Evolutionary conservation across 2,329 filamentous ascomycete genomes (phyloP), one percentile per base, ranked within the genome.

Genomic region (Talaromyces sp.): DNA sequence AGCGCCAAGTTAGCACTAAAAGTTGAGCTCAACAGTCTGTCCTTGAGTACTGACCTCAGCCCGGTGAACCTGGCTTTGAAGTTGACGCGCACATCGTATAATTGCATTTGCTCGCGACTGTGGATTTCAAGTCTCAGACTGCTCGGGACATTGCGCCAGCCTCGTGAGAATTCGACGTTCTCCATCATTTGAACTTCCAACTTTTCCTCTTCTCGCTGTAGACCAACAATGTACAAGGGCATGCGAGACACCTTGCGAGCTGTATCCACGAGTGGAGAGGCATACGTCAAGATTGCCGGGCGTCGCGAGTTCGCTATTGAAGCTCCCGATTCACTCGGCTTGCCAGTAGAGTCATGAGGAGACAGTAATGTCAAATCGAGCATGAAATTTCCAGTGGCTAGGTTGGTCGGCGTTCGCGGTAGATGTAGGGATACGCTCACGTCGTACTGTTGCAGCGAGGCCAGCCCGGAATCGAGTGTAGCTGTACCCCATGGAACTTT

Each of bases 361-460:
- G 81, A 81, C 55, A 90, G 81, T 56, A 96, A 83, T 62, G 86
- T 83, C 17, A 96, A 78, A 53, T 90, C 88, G 19, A 97, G 79
- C 94, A 99, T 99, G 80, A 97, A 97, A 77, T 97, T 97, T 29
- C 94, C 94, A 14, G 84, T 83, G 2, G 83, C 83, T 24, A 89
- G 76, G 69, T 99, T 99, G 1, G 81, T 75, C 0, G 85, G 86
- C 2, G 91, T 94, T 46, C 88, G 86, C 19, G 94, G 94, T 64
- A 99, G 80, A 3, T 84, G 83, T 32, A 99, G 81, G 24, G 85
- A 80, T 1, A 97, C 81, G 5, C 84, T 82, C 48, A 99, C 83
- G 73, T 97, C 92, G 80, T 99, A 99, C 54, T 87, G 83, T 72
- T 97, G 93, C 53, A 85, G 81, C 19, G 85, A 80, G 65, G 88